Conservation (phyloP, 192 early-diverging fungal genomes). For the Linnemannia schmuckeri region DNA sequence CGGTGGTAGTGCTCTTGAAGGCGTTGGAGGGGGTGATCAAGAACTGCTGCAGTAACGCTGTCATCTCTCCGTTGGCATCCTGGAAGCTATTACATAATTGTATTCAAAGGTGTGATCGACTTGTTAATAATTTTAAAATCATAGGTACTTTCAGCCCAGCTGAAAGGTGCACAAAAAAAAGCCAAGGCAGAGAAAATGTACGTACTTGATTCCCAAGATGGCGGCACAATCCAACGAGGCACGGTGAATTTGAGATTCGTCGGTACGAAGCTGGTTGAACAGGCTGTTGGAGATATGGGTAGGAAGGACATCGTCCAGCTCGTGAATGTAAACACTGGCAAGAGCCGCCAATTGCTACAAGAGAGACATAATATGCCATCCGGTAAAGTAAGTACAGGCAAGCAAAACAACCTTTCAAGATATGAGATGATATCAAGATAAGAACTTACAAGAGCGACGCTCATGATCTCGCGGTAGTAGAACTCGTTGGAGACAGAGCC, state of each 20-base stretch:
- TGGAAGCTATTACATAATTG: slow-evolving; percentile 29
- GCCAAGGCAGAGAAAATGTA: not conserved
- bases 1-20: slow-evolving; percentile 59
- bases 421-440: not conserved
- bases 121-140: not conserved
- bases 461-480: slow-evolving; percentile 70
- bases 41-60: slow-evolving; percentile 59
- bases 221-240: slow-evolving; percentile 42
- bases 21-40: slow-evolving; percentile 65
- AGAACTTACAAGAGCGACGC: slow-evolving; percentile 62
- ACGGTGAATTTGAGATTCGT: slow-evolving; percentile 55
- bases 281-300: slow-evolving; percentile 61
- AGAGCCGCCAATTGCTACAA: slow-evolving; percentile 63
- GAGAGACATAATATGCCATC: slow-evolving; percentile 21
- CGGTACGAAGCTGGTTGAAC: slow-evolving; percentile 48
- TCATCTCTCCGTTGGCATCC: slow-evolving; percentile 52
- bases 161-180: not conserved
- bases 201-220: slow-evolving; percentile 58
- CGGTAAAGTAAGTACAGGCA: not conserved
- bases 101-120: not conserved
- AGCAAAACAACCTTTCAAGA: no score
- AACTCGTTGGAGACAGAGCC: slow-evolving; percentile 58
- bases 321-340: slow-evolving; percentile 62
- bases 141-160: no score
- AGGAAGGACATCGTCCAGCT: slow-evolving; percentile 63